phyloP scores from a whole-genome alignment of 164 flowering plant genomes.

The Kingdonia uniflora region DNA sequence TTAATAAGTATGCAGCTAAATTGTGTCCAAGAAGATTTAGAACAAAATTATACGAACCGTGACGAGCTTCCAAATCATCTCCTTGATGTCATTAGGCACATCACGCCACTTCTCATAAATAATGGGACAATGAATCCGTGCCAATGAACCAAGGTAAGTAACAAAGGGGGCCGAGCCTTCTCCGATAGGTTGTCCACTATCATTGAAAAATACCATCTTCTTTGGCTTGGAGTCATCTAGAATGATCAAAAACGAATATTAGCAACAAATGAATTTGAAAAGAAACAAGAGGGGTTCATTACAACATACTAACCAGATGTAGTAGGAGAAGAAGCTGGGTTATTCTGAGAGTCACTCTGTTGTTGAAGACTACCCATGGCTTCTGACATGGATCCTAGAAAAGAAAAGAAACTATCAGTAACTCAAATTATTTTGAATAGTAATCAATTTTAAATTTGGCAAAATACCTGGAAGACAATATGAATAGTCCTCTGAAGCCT shows the following conservation, averaged over 20 bases:
- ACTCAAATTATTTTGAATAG: no score
- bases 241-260: neutral
- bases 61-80: neutral
- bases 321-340: no score
- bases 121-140: neutral
- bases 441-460: no score
- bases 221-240: neutral
- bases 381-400: no score
- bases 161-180: neutral
- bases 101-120: constrained; percentile 2
- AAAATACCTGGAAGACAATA: no score
- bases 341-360: no score
- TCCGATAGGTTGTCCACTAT: neutral
- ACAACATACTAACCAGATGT: no score
- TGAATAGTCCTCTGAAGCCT: no score
- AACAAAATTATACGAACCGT: neutral
- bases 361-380: no score
- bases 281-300: no score
- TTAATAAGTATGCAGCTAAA: neutral
- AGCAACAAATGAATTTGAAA: no score
- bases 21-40: neutral
- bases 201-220: neutral
- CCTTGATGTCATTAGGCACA: neutral
- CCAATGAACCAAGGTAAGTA: neutral
- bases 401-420: no score